Evolutionary conservation across 805 yeast genomes (phyloP), one percentile per base, ranked within the genome.

Genomic region (Ogataea wickerhamii): DNA sequence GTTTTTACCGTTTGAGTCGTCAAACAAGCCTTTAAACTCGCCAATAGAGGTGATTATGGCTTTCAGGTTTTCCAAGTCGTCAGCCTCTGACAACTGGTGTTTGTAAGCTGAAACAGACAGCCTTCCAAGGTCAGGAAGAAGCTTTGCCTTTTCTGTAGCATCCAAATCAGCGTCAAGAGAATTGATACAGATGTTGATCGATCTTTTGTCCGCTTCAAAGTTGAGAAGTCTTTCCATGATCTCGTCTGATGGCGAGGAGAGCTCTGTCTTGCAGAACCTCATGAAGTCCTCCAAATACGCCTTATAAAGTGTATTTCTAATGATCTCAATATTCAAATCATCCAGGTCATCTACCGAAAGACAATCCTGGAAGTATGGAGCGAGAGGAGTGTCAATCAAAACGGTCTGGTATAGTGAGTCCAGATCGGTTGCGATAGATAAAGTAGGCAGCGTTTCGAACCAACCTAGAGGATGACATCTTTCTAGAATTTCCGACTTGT

Each of bases 391-490:
- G 64, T 93, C 99, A 38, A 93, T 82, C 42, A 93, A 70, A 11
- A 93, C 98, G 1, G 94, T 85, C 54, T 83, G 83, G 67, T 91
- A 93, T 53, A 93, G 73, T n/a, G 93, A 79, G 53, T 88, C 96
- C 40, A 91, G 78, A 63, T 91, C 98, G 2, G 96, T 87, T 33
- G 98, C 97, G 34, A 91, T 93, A 12, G 93, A 78, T 41, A 93
- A 72, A 0, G 98, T 91, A 24, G 98, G 98, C 51, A 93, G 76
- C 6, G 98, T 91, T 52, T 93, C 98, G 56, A 93, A 93, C 96
- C 97, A 89, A 31, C 99, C 99, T 52, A 93, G 71, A 0, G 98
- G 98, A 60, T 93, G 95, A 61, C 96, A 88, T 59, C 96, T 80
- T 42, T 80, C 79, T 55, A 93, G 73, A 36, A 94, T 82, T 56